phyloP scores from a whole-genome alignment of 2,329 filamentous ascomycete genomes.

The Hymenoscyphus linearis region DNA sequence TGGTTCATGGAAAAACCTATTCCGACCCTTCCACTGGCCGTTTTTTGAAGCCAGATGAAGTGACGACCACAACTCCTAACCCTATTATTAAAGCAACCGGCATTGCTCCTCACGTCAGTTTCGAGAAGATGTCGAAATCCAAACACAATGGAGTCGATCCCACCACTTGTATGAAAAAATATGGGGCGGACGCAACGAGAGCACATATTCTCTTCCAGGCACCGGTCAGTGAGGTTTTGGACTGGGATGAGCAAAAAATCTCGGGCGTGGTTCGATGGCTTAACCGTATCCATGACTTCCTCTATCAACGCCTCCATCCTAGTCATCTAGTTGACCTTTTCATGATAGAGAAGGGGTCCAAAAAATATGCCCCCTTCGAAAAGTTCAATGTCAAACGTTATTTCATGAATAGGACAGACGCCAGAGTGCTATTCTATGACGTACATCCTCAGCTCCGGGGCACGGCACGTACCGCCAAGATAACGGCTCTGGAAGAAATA shows the following conservation, averaged over 20 bases:
- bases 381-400: not conserved
- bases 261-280: slow-evolving; percentile 79
- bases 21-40: slow-evolving; percentile 68
- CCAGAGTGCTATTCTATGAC: not conserved
- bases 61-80: slow-evolving; percentile 55
- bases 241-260: slow-evolving; percentile 85
- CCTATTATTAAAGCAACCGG: slow-evolving; percentile 61
- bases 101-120: slow-evolving; percentile 55
- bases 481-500: too few species aligned
- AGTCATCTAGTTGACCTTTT: not conserved
- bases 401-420: not conserved
- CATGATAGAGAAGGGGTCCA: not conserved
- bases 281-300: slow-evolving; percentile 44
- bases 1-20: slow-evolving; percentile 87
- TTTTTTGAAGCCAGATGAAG: slow-evolving; percentile 71
- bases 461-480: not conserved
- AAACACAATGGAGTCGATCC: slow-evolving; percentile 91
- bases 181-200: slow-evolving; percentile 78
- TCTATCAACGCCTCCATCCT: slow-evolving; percentile 8
- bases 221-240: slow-evolving; percentile 74
- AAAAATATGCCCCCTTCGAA: not conserved
- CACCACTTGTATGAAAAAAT: slow-evolving; percentile 61
- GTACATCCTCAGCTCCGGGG: not conserved
- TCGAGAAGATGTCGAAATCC: slow-evolving; percentile 93
- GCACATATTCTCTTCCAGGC: slow-evolving; percentile 89